Evolutionary conservation across 192 early-diverging fungal species (phyloP), one percentile per base, ranked within the genome.

Genomic region (Rhizophagus clarus): DNA sequence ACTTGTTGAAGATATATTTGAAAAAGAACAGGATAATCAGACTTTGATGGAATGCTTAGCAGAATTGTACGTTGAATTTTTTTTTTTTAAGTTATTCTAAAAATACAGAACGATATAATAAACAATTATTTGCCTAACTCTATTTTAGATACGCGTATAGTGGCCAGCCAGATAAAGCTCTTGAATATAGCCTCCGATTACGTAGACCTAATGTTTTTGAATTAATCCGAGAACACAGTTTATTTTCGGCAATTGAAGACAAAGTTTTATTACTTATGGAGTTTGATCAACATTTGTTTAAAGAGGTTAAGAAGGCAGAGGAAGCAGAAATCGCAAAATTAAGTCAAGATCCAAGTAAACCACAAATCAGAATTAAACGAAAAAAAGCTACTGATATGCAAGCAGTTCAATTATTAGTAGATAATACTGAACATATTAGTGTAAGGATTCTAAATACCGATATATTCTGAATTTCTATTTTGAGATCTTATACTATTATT

Each of bases 181-280:
- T 99, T 24, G 90, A 90, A 73, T 96, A 94, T 86, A 93, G 93
- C 77, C 85, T 99, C 72, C 81, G 90, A 75, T 84, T 98, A 64
- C 85, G 88, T 28, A 80, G 89, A 17, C 91, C 92, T 0, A 90
- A 91, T 56, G 92, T 93, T n/a, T 87, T 98, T 83, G 91, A 92
- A 12, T 84, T 93, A 24, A 93, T 99, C 7, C 84, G 84, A 17
- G 82, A 88, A 7, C 89, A 97, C 80, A 92, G 95, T 82, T 87
- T 99, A 83, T 97, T 94, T 81, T 85, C 90, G 24, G 93, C 93
- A 0, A 82, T 99, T 2, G 84, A 92, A 51, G 88, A 94, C 77
- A 95, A 97, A 80, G 93, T 93, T 2, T 83, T 93, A 4, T 84
- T 97, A 14, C 81, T 97, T 17, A 88, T 99, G 88, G 89, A 93